Evolutionary conservation across 2,329 filamentous ascomycete genomes (phyloP).

Genomic region (Sphaerulina vaccinii): DNA sequence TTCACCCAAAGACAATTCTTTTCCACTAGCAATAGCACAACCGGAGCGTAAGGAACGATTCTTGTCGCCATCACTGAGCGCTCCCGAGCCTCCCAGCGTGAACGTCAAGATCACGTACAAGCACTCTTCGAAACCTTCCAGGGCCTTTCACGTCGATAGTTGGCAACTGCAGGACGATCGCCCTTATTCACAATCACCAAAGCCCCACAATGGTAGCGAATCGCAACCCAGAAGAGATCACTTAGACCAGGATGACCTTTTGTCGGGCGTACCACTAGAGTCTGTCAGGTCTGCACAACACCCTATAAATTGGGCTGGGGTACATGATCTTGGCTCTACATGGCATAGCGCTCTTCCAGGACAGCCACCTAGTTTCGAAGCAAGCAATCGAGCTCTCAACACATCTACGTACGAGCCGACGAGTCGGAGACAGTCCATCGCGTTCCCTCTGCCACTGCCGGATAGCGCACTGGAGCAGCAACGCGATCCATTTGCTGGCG

Average conservation of each 20-base stretch:
- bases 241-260: neutral
- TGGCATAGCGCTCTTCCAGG: neutral
- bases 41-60: neutral
- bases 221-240: neutral
- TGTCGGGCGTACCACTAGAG: neutral
- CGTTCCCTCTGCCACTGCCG: constrained; percentile 4
- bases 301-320: neutral
- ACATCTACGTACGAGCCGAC: neutral
- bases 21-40: neutral
- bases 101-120: constrained; percentile 9
- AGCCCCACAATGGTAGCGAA: neutral
- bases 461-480: constrained; percentile 4
- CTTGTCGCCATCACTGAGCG: neutral
- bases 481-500: constrained; percentile 8
- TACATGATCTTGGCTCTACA: neutral
- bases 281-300: neutral
- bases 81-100: neutral
- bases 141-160: constrained; percentile 11
- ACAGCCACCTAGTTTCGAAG: neutral
- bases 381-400: neutral
- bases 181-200: neutral
- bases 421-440: constrained; percentile 15
- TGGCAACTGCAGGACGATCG: constrained; percentile 9
- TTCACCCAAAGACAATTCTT: neutral
- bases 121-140: neutral